phyloP scores from a whole-genome alignment of 305 asterid species.

The Rubia occidens region DNA sequence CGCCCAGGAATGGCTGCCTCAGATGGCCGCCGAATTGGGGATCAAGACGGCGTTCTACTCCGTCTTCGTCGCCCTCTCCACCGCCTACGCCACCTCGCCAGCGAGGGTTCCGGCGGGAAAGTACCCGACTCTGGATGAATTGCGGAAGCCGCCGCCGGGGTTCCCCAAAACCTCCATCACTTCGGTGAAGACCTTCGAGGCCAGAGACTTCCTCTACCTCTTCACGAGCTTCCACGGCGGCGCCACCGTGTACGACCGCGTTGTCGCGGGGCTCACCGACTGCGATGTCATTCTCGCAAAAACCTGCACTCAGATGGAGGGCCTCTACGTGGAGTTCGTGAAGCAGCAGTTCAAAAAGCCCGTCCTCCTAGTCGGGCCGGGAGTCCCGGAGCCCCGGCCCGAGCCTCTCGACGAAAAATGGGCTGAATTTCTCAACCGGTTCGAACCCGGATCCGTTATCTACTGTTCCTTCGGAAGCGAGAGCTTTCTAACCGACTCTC shows the following conservation, averaged over 20 bases:
- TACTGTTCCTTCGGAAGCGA: slow-evolving; percentile 56
- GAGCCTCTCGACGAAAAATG: slow-evolving; percentile 29
- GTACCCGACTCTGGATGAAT: slow-evolving; percentile 28
- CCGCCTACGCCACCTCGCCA: slow-evolving; percentile 36
- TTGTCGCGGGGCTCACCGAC: slow-evolving; percentile 29
- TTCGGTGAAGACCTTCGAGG: slow-evolving; percentile 27
- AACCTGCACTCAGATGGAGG: slow-evolving; percentile 46
- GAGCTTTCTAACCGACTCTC: slow-evolving; percentile 34
- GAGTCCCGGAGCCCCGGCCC: slow-evolving; percentile 27
- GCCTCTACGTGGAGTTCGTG: slow-evolving; percentile 31
- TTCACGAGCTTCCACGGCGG: slow-evolving; percentile 32
- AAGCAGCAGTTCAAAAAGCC: slow-evolving; percentile 39
- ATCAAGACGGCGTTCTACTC: slow-evolving; percentile 33
- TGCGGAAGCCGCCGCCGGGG: slow-evolving; percentile 35
- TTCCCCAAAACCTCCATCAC: slow-evolving; percentile 38
- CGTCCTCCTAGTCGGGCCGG: slow-evolving; percentile 36
- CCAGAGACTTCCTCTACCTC: slow-evolving; percentile 34
- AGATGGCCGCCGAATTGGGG: slow-evolving; percentile 33
- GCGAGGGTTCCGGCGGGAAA: slow-evolving; percentile 23
- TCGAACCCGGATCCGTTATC: slow-evolving; percentile 25
- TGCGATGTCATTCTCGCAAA: slow-evolving; percentile 37
- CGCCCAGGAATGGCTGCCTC: slow-evolving; percentile 53
- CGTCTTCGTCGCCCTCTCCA: slow-evolving; percentile 33
- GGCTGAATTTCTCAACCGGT: slow-evolving; percentile 29
- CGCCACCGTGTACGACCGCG: slow-evolving; percentile 33